phyloP scores from a whole-genome alignment of 1,284 basidiomycete genomes.

The Bjerkandera adusta region DNA sequence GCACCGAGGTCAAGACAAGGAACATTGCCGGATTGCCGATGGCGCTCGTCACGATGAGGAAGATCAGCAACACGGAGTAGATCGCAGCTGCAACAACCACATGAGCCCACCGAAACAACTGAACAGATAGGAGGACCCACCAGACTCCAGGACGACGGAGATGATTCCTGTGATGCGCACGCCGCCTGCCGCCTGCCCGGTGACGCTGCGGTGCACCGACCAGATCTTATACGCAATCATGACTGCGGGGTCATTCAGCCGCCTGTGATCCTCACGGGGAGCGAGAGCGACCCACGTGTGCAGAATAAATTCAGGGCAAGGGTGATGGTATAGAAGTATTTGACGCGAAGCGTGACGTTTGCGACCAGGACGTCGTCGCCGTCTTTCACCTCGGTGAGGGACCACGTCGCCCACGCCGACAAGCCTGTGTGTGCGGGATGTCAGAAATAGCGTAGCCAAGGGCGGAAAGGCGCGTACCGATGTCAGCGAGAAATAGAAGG shows the following conservation, averaged over 20 bases:
- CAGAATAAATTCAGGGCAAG: conserved; percentile 17
- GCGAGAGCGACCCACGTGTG: conserved; percentile 18
- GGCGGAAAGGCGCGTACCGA: conserved; percentile 11
- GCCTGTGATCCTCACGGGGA: background rate
- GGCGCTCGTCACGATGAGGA: conserved; percentile 15
- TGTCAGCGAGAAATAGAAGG: conserved; percentile 21
- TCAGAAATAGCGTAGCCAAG: background rate
- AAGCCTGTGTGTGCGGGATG: conserved; percentile 7
- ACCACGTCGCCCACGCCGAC: conserved; percentile 18
- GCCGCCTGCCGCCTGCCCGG: background rate
- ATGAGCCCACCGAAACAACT: no score
- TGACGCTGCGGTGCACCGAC: conserved; percentile 6
- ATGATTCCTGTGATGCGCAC: conserved; percentile 11
- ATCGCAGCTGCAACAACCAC: no score
- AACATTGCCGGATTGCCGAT: conserved; percentile 13
- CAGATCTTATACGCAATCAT: conserved; percentile 15
- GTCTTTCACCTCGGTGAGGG: conserved; percentile 11
- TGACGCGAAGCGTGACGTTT: conserved; percentile 8
- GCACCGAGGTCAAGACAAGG: conserved; percentile 17
- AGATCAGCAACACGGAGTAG: conserved; percentile 16
- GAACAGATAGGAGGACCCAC: no score
- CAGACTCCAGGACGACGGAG: conserved; percentile 19
- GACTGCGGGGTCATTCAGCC: no score
- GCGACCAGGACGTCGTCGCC: conserved; percentile 16
- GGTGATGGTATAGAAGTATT: conserved; percentile 18